These are phyloP conservation scores for Euptelea pleiosperma DNA, from an alignment of 164 flowering plant species.

Conservation along the genomic window DNA sequence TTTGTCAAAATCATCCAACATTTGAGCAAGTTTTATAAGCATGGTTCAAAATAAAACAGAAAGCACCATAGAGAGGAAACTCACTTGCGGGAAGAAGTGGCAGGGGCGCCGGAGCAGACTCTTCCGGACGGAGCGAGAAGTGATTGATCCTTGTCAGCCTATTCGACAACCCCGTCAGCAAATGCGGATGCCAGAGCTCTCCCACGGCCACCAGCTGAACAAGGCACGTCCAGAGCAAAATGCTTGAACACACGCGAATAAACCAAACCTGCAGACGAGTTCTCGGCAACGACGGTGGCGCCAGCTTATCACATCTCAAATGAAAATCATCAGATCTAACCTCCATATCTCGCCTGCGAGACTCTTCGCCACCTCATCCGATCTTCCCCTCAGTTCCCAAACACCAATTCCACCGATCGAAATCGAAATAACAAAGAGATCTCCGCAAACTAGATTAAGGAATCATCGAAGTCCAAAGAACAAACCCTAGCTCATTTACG, in stretches of 20 bases:
- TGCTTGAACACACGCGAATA: conserved; percentile 77
- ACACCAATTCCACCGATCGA: conserved; percentile 8
- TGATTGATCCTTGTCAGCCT: conserved; percentile 25
- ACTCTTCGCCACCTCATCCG: conserved; percentile 32
- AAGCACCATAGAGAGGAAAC: no score
- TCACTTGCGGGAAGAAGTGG: conserved; percentile 56
- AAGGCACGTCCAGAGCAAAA: conserved; percentile 85
- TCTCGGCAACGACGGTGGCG: conserved; percentile 33
- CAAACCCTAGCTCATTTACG: no score
- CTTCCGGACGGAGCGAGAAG: conserved; percentile 26
- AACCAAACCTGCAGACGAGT: conserved; percentile 82
- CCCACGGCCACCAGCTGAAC: conserved; percentile 84
- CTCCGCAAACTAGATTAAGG: neutral
- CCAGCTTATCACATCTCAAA: conserved; percentile 33
- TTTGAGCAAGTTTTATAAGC: neutral
- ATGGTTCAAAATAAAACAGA: no score
- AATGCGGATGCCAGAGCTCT: conserved; percentile 69
- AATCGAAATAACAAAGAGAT: neutral
- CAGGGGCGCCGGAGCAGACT: conserved; percentile 34
- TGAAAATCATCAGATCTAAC: conserved; percentile 57
- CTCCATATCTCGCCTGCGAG: conserved; percentile 48
- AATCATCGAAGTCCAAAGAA: neutral
- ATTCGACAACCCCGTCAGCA: conserved; percentile 32
- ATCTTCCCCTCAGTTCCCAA: neutral
- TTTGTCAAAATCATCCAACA: neutral